These are phyloP conservation scores for Stylonectria norvegica DNA, from an alignment of 2,329 filamentous ascomycete genomes.

Conservation along the genomic window DNA sequence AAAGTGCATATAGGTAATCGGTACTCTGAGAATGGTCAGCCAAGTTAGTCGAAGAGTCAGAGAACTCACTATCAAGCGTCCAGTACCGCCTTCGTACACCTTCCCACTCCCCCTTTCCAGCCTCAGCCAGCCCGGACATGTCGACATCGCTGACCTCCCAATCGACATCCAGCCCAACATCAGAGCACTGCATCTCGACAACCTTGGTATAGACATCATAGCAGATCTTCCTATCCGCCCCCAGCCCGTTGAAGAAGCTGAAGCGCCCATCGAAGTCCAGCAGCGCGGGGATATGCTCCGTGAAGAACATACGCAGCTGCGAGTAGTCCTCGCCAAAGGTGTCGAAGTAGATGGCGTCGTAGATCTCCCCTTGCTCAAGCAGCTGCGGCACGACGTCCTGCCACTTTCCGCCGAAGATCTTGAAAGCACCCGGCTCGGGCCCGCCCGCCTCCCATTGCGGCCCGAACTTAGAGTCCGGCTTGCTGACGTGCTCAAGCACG, in stretches of 20 bases:
- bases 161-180: conserved; percentile 84
- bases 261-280: conserved; percentile 71
- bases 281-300: conserved; percentile 77
- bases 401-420: conserved; percentile 69
- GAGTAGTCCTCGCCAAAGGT: conserved; percentile 94
- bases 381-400: conserved; percentile 73
- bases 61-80: conserved; percentile 66
- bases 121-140: conserved; percentile 58
- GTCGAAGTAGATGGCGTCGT: conserved; percentile 94
- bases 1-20: conserved; percentile 72
- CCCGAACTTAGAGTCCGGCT: conserved; percentile 50
- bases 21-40: conserved; percentile 53
- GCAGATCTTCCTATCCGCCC: conserved; percentile 86
- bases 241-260: conserved; percentile 87
- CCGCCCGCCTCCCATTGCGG: conserved; percentile 51
- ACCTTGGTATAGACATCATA: conserved; percentile 96
- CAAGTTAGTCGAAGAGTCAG: background rate
- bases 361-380: conserved; percentile 64
- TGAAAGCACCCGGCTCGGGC: conserved; percentile 64
- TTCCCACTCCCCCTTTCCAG: conserved; percentile 75
- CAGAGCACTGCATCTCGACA: conserved; percentile 83
- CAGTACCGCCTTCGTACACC: conserved; percentile 87
- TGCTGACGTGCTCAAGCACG: conserved; percentile 63
- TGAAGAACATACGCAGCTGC: conserved; percentile 82
- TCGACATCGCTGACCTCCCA: conserved; percentile 79